Base-by-base conservation (phyloP, 176 grass and related monocot species). In the Oryza australiensis region DNA sequence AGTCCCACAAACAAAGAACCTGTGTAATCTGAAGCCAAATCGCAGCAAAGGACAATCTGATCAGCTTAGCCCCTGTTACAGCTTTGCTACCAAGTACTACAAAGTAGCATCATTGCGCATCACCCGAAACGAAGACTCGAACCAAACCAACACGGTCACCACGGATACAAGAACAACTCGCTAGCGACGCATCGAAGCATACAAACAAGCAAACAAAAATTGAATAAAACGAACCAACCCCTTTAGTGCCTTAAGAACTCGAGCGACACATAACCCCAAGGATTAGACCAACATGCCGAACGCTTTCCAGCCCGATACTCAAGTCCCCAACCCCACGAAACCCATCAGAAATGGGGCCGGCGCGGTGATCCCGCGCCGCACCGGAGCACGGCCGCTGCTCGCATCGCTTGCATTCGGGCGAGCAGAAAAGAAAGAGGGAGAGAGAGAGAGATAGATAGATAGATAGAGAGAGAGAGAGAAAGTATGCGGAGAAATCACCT, bases 401-500 rank as follows among this genome's bases (percentile, higher is more conserved):
- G 49, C 49, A 22, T 6, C 49, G 6, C 18, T 55, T 55, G 51
- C 51, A 55, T 22, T 0, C 5, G 20, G 0, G 1, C 51, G 18
- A 55, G 3, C 12, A 5, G 4, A 8, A 55, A 55, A 6, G 51
- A n/a, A n/a, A n/a, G 38, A 0, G 14, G 26, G 7, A 41, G 34
- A 27, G 22, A 37, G 7, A 40, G 33, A 26, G 22, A 64, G 48
- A 14, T 37, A n/a, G 66, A 15, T 34, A 14, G 14, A 5, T 12
- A 10, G 64, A 13, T 33, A 29, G 37, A 18, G 49, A 0, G 18
- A 13, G 28, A 49, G 11, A 20, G 1, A 29, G 67, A 48, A 40
- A 3, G 40, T 37, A 28, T 8, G 37, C 0, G 67, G 64, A 23
- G 51, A n/a, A n/a, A 13, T 23, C 86, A 86, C 83, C 88, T 82